Base-by-base conservation (phyloP, 192 early-diverging fungal genomes). In the Globomyces pollinis-pini region DNA sequence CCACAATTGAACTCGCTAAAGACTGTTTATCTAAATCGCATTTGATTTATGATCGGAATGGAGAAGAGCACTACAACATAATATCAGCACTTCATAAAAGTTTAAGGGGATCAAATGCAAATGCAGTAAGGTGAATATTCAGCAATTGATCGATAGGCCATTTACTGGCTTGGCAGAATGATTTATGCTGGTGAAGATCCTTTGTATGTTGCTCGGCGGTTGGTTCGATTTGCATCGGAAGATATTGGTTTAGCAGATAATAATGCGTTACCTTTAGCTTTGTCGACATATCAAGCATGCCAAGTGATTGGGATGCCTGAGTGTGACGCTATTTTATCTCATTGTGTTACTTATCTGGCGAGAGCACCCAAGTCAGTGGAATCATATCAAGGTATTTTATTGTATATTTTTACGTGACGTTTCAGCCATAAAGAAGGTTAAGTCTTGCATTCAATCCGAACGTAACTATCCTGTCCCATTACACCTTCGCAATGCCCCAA, bases 131-230 rank as follows among this genome's bases (percentile, higher is more conserved):
- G n/a, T n/a, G n/a, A n/a, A n/a, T n/a, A n/a, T n/a, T n/a, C n/a
- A n/a, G n/a, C n/a, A n/a, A n/a, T n/a, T n/a, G n/a, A n/a, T n/a
- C n/a, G n/a, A n/a, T n/a, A n/a, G 0, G 78, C 18, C 2, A 66
- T 93, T 1, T 94, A 94, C 66, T 93, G 92, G 92, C 69, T 95
- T 9, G 90, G 89, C 0, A 73, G 92, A 2, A 95, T 95, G 91
- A 69, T 95, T 2, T 83, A 82, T 33, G 84, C 80, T 26, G 92
- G 92, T 51, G 92, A 95, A 70, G 92, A 95, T 63, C 91, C 91
- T 20, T 69, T 95, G 29, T 95, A 90, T 65, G 75, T 93, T 38
- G 87, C 88, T 0, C 64, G 89, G n/a, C 71, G 90, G 34, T 49
- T 95, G 42, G 41, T 93, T 23, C 75, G 91, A 7, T 76, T 87